Percentiles rank a stretch among this genome's conserved stretches.
Evolutionary conservation across 2,329 filamentous ascomycete species (phyloP).

Genomic region (Sporothrix sp.): DNA sequence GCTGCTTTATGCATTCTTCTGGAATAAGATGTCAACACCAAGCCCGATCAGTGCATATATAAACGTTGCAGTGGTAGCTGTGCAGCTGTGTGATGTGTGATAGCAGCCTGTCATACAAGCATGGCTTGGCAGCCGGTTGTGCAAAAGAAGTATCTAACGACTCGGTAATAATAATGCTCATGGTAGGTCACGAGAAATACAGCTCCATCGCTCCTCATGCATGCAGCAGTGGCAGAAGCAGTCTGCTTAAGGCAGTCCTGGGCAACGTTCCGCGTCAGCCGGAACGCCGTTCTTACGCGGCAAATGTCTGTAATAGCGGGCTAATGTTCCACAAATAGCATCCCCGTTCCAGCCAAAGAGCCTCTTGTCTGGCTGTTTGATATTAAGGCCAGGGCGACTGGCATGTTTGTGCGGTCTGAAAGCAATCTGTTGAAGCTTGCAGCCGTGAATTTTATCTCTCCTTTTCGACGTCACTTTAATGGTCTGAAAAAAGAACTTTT

Average conservation of each 20-base stretch:
- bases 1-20: background rate
- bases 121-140: background rate
- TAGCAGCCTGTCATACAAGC: background rate
- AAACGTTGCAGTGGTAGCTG: slow-evolving; percentile 3
- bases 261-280: background rate
- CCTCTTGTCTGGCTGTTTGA: background rate
- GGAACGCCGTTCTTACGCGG: background rate
- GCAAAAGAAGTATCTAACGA: too few relatives aligned
- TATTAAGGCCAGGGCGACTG: background rate
- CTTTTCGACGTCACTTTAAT: too few relatives aligned
- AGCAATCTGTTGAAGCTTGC: too few relatives aligned
- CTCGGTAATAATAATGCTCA: too few relatives aligned
- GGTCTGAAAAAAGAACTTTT: too few relatives aligned
- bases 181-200: too few relatives aligned
- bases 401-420: too few relatives aligned
- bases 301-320: background rate
- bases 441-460: too few relatives aligned
- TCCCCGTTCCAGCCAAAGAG: background rate
- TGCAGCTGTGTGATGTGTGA: background rate
- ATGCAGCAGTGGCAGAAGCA: background rate
- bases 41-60: background rate
- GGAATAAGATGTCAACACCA: slow-evolving; percentile 1
- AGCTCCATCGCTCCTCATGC: too few relatives aligned
- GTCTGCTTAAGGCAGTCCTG: background rate
- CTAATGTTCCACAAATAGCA: slow-evolving; percentile 4